phyloP scores from a whole-genome alignment of 2,329 filamentous ascomycete genomes.

The Mycosphaerella sp. region DNA sequence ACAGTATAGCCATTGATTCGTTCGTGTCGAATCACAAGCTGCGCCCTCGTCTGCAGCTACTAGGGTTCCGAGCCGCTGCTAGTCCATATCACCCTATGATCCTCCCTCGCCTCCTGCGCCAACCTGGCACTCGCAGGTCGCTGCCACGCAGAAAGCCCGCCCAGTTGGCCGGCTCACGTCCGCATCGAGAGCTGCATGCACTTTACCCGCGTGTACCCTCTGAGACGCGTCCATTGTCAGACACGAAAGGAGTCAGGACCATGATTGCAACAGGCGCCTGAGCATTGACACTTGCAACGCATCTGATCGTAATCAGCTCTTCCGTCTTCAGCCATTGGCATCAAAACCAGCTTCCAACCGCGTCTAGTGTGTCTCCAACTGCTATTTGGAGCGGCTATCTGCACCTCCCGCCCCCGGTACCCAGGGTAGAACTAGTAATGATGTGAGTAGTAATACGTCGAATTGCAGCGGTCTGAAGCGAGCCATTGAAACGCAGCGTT shows the following conservation, averaged over 20 bases:
- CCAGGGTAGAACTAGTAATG: background rate
- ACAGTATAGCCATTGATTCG: no score
- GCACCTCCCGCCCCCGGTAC: slow-evolving; percentile 5
- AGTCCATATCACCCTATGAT: no score
- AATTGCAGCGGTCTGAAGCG: slow-evolving; percentile 17
- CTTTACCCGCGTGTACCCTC: slow-evolving; percentile 12
- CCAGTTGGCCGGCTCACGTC: slow-evolving; percentile 8
- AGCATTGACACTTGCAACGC: slow-evolving; percentile 12
- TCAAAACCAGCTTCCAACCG: slow-evolving; percentile 12
- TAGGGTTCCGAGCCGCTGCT: slow-evolving; percentile 16
- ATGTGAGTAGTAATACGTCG: slow-evolving; percentile 7
- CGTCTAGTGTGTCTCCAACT: slow-evolving; percentile 10
- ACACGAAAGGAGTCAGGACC: slow-evolving; percentile 5
- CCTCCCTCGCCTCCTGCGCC: slow-evolving; percentile 12
- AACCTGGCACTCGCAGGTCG: slow-evolving; percentile 10
- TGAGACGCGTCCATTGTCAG: slow-evolving; percentile 14
- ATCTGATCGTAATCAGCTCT: slow-evolving; percentile 14
- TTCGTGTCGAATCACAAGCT: slow-evolving; percentile 18
- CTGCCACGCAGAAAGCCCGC: slow-evolving; percentile 9
- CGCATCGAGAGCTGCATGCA: slow-evolving; percentile 13
- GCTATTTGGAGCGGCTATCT: slow-evolving; percentile 6
- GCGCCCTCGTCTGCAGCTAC: slow-evolving; percentile 16
- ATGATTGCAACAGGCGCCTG: slow-evolving; percentile 2
- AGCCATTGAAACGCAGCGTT: slow-evolving; percentile 15
- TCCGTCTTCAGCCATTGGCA: slow-evolving; percentile 16